Base-by-base conservation (phyloP, 2,329 filamentous ascomycete genomes). In the Alternaria brassicicola region DNA sequence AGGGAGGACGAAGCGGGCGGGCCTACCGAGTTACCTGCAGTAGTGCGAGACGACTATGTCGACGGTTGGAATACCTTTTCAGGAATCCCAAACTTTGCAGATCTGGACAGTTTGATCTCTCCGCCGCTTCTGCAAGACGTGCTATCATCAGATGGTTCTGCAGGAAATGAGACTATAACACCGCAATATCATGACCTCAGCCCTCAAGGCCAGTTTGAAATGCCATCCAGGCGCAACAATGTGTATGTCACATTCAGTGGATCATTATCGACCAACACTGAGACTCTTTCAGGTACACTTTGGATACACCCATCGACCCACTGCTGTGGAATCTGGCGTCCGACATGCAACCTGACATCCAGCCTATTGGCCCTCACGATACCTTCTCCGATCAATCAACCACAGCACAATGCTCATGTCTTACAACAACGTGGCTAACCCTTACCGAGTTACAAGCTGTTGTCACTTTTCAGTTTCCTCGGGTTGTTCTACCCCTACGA, bases 361-460 rank as follows among this genome's bases (percentile, higher is more conserved):
- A 49, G 38, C 13, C 43, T 30, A 43, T 31, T 38, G 49, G 31
- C 50, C 19, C 54, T 30, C 8, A 35, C 21, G 26, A 52, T 13
- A 47, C 58, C 23, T 26, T 55, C 10, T 23, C 57, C 7, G 17
- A 46, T 39, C 56, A 55, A 17, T 21, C 57, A 53, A 57, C 67
- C 12, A 41, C 56, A 38, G 62, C 26, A 19, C 68, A 69, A 13
- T 83, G 81, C 65, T 75, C 76, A 48, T 83, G 81, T 59, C 77
- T 83, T 31, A 78, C 78, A 8, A 74, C 75, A n/a, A 78, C 80
- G 54, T 83, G 81, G 63, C 72, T 83, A 3, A 78, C 77, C 2
- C 69, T 82, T 21, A 76, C 72, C 17, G 76, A 74, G 39, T 73
- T 84, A 17, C 77, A 80, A 59, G 64, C 75, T 10, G 69, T 81